phyloP scores from a whole-genome alignment of 2,329 filamentous ascomycete species.

The Macrophomina phaseolina region DNA sequence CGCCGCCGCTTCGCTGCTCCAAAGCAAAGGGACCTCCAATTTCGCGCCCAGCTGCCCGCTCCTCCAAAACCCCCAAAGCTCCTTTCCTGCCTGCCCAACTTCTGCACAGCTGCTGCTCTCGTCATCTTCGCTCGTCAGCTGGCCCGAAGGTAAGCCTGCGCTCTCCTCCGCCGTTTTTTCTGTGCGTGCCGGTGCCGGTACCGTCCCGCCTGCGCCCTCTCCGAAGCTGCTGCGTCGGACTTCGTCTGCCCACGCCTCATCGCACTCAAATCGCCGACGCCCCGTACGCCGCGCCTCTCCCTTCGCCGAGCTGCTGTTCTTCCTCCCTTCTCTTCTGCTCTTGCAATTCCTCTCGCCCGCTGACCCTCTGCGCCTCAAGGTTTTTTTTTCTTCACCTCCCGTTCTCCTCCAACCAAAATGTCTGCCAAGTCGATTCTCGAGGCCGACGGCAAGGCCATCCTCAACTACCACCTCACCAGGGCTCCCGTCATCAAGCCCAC shows the following conservation, averaged over 20 bases:
- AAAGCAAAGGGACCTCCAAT: not conserved
- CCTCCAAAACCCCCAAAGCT: not conserved
- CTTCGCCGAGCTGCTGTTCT: not conserved
- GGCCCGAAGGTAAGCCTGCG: conserved; percentile 7
- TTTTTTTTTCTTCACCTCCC: conserved; percentile 1
- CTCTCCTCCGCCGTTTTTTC: not conserved
- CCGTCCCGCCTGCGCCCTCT: not conserved
- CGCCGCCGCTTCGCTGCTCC: conserved; percentile 10
- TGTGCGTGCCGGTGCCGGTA: conserved; percentile 15
- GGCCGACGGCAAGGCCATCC: conserved; percentile 99
- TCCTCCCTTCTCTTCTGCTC: not conserved
- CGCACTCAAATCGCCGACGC: conserved; percentile 8
- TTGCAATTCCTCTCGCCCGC: conserved; percentile 14
- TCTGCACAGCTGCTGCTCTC: not conserved
- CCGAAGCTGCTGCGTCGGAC: conserved; percentile 19
- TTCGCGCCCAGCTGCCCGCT: conserved; percentile 12
- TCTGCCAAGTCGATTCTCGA: conserved; percentile 97
- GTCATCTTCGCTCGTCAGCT: conserved; percentile 17
- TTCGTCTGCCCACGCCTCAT: not conserved
- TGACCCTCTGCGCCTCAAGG: not conserved
- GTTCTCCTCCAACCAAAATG: conserved; percentile 61
- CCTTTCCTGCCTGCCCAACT: not conserved
- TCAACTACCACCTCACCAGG: conserved; percentile 99
- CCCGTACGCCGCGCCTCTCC: not conserved
- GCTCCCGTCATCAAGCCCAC: conserved; percentile 97